A percentile compares a stretch with the other conserved stretches of the same genome.
Conservation (phyloP, 208 protist genomes). For the Trypanosoma avium region DNA sequence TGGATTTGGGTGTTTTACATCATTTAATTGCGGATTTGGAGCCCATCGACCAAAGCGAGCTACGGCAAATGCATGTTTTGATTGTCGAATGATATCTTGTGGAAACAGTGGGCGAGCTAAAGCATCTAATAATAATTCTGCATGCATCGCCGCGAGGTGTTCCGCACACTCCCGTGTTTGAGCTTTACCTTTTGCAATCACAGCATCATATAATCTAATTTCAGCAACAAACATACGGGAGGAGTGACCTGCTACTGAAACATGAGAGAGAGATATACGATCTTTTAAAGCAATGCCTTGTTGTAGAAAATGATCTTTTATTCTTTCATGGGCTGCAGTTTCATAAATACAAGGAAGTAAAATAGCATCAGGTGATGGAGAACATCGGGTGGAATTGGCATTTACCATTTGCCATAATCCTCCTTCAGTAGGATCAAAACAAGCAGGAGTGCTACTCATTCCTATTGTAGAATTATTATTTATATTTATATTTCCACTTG, state of each 20-base stretch:
- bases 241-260: slow-evolving; percentile 31
- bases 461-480: background rate
- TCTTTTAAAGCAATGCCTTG: slow-evolving; percentile 45
- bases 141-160: slow-evolving; percentile 81
- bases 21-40: slow-evolving; percentile 35
- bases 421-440: slow-evolving; percentile 73
- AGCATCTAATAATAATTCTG: slow-evolving; percentile 75
- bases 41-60: slow-evolving; percentile 75
- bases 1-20: slow-evolving; percentile 25
- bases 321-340: slow-evolving; percentile 36
- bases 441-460: background rate
- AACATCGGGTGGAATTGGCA: slow-evolving; percentile 52
- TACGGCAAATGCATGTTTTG: slow-evolving; percentile 53
- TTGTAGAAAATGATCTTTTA: slow-evolving; percentile 65
- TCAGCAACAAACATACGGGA: slow-evolving; percentile 58
- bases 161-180: slow-evolving; percentile 56
- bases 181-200: slow-evolving; percentile 55
- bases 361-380: slow-evolving; percentile 62
- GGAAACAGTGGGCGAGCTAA: slow-evolving; percentile 65
- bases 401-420: slow-evolving; percentile 77
- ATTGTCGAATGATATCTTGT: slow-evolving; percentile 43
- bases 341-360: slow-evolving; percentile 75
- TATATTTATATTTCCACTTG: background rate
- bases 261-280: slow-evolving; percentile 33
- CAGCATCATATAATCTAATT: slow-evolving; percentile 40